Conservation (phyloP, 2,329 filamentous ascomycete genomes). For the Graphilbum fragrans region DNA sequence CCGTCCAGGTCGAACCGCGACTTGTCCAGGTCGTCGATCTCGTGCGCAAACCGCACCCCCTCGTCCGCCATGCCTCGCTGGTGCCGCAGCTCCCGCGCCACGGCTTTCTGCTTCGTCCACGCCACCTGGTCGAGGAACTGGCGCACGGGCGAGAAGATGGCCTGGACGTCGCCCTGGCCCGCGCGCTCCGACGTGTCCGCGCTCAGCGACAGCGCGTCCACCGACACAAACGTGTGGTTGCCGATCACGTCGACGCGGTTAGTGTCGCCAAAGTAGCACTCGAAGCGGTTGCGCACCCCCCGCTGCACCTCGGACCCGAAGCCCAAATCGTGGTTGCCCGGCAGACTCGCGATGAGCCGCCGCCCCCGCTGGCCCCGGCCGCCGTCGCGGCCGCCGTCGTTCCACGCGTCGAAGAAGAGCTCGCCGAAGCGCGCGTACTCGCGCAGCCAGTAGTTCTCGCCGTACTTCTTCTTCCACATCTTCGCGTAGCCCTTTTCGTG, state of each 20-base stretch:
- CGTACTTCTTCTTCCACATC: constrained; percentile 63
- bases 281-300: constrained; percentile 70
- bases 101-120: constrained; percentile 51
- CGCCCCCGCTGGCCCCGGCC: constrained; percentile 52
- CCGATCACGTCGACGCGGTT: constrained; percentile 85
- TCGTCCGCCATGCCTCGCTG: constrained; percentile 49
- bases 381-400: constrained; percentile 38
- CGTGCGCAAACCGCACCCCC: constrained; percentile 43
- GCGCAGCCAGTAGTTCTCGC: constrained; percentile 69
- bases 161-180: constrained; percentile 35
- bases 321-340: constrained; percentile 90
- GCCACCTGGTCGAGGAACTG: constrained; percentile 63
- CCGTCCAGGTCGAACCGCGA: constrained; percentile 22
- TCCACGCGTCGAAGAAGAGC: constrained; percentile 68
- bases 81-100: constrained; percentile 54
- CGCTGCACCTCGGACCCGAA: constrained; percentile 78
- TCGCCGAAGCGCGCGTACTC: constrained; percentile 80
- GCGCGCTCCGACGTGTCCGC: constrained; percentile 47
- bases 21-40: constrained; percentile 44
- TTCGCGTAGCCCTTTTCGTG: constrained; percentile 44
- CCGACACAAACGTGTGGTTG: constrained; percentile 89
- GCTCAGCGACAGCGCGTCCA: constrained; percentile 81
- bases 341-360: constrained; percentile 73
- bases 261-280: constrained; percentile 79
- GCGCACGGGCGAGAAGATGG: constrained; percentile 64